A percentile compares a stretch with the other conserved stretches of the same genome.
These are phyloP conservation scores for Neopestalotiopsis sp. DNA, from an alignment of 2,329 filamentous ascomycete species.

Conservation along the genomic window DNA sequence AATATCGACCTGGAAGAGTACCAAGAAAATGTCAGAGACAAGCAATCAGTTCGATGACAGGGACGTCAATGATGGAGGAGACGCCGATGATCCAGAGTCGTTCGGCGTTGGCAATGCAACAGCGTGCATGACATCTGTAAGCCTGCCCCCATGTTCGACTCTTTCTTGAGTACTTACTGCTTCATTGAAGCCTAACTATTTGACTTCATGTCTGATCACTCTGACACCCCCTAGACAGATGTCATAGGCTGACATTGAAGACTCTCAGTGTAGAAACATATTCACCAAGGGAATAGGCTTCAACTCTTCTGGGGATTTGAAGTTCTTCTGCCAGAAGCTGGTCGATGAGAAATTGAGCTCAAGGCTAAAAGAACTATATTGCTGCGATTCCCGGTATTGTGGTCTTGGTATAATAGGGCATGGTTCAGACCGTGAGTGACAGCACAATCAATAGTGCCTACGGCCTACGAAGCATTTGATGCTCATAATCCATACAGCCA, in stretches of 20 bases:
- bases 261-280: conserved; percentile 2
- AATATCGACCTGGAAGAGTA: not conserved
- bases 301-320: not conserved
- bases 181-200: not conserved
- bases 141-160: not conserved
- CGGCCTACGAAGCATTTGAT: not conserved
- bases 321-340: not conserved
- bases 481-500: conserved; percentile 43
- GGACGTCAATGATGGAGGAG: not conserved
- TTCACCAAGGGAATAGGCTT: conserved; percentile 1
- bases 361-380: conserved; percentile 53
- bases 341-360: not conserved
- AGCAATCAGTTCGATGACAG: not conserved
- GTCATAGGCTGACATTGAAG: not conserved
- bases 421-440: conserved; percentile 51
- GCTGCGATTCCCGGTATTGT: conserved; percentile 57
- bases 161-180: not conserved
- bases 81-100: not conserved
- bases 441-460: not conserved
- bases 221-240: no score
- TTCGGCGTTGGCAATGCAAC: not conserved
- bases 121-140: not conserved
- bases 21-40: not conserved
- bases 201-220: not conserved
- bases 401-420: conserved; percentile 47